phyloP scores from a whole-genome alignment of 2,329 filamentous ascomycete species.

The Monilinia fructicola region DNA sequence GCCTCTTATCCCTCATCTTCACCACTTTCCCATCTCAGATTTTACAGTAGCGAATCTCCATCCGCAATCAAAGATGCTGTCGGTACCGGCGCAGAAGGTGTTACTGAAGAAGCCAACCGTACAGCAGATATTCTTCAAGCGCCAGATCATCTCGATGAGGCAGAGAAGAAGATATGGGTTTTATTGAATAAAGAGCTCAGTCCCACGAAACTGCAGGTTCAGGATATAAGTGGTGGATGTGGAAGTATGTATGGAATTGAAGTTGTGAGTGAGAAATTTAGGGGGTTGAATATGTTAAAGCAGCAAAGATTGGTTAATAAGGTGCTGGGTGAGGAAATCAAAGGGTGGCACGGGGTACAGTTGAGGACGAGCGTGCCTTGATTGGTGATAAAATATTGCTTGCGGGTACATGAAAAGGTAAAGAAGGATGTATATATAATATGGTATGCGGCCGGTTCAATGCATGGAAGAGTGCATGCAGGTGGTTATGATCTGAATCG shows the following conservation, averaged over 20 bases:
- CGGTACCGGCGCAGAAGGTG: conserved; percentile 3
- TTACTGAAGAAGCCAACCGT: background rate
- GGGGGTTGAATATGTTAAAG: conserved; percentile 70
- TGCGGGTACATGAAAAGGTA: background rate
- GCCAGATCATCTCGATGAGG: conserved; percentile 19
- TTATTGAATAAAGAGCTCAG: conserved; percentile 39
- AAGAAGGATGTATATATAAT: background rate
- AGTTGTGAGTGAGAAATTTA: conserved; percentile 69
- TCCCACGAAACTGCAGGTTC: conserved; percentile 47
- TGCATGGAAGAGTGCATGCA: background rate
- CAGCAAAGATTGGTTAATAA: conserved; percentile 81
- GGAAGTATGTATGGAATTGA: conserved; percentile 87
- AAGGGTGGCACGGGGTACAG: conserved; percentile 80
- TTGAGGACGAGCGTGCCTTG: conserved; percentile 62
- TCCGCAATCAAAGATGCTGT: conserved; percentile 13
- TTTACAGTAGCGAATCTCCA: conserved; percentile 14
- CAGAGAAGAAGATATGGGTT: conserved; percentile 22
- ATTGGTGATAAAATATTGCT: background rate
- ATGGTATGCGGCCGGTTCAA: background rate
- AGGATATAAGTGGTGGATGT: conserved; percentile 80
- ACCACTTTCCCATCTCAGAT: background rate
- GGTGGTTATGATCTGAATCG: background rate
- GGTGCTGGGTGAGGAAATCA: conserved; percentile 71
- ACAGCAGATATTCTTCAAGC: conserved; percentile 4
- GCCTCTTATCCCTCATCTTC: conserved; percentile 1